These are phyloP conservation scores for Baeospora myosura DNA, from an alignment of 1,284 basidiomycete genomes.

Conservation along the genomic window DNA sequence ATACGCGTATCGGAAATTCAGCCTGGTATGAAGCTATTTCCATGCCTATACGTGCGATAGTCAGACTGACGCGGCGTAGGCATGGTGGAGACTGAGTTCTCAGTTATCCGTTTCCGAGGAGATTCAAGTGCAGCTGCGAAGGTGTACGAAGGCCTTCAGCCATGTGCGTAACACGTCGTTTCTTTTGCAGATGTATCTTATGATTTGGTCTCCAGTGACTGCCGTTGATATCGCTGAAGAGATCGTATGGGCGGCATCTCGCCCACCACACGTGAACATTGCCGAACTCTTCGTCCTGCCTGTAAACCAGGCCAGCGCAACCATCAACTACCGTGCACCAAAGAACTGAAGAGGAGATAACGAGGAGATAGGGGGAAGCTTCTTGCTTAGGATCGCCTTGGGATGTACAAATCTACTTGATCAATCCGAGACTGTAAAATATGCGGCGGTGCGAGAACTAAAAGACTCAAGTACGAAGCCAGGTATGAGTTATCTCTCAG, in stretches of 20 bases:
- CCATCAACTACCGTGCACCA: conserved; percentile 45
- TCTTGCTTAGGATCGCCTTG: too few relatives aligned
- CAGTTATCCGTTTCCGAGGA: conserved; percentile 80
- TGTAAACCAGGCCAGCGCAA: conserved; percentile 74
- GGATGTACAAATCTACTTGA: too few relatives aligned
- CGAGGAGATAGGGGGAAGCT: conserved; percentile 16
- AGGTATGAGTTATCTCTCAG: too few relatives aligned
- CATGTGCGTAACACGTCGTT: conserved; percentile 42
- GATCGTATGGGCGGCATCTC: conserved; percentile 91
- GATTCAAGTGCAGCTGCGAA: conserved; percentile 75
- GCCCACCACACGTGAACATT: conserved; percentile 82
- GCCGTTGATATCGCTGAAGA: conserved; percentile 91
- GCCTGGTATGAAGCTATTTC: conserved; percentile 62
- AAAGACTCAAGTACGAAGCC: too few relatives aligned
- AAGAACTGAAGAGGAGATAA: conserved; percentile 23
- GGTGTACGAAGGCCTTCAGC: conserved; percentile 84
- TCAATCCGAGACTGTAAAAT: conserved; percentile 9
- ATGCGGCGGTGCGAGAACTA: too few relatives aligned
- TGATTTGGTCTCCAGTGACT: conserved; percentile 59
- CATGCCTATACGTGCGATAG: conserved; percentile 1
- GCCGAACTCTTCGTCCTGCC: conserved; percentile 76
- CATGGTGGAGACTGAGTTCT: conserved; percentile 93
- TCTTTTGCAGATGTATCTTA: conserved; percentile 5
- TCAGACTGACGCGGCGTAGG: conserved; percentile 31
- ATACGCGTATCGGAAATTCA: conserved; percentile 90